Evolutionary conservation across 2,329 filamentous ascomycete genomes (phyloP).

Genomic region (Ceratocystis alfenasii): DNA sequence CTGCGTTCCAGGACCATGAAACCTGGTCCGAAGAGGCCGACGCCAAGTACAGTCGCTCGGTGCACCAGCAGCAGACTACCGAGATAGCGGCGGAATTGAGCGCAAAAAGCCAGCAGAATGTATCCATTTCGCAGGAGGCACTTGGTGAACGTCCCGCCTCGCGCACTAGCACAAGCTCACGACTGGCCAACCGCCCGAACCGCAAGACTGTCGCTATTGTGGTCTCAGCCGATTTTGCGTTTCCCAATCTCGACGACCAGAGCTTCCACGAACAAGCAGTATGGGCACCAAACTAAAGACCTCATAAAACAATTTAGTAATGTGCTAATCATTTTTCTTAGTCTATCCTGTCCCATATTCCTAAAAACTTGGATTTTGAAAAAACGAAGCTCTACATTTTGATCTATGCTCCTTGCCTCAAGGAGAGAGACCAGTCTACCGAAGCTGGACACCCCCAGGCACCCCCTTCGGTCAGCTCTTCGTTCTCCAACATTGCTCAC

Average conservation of each 20-base stretch:
- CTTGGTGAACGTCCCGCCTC: constrained; percentile 15
- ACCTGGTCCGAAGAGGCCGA: constrained; percentile 87
- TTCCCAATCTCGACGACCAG: constrained; percentile 47
- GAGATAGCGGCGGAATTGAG: not conserved
- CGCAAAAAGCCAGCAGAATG: constrained; percentile 1
- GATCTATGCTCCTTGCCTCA: constrained; percentile 74
- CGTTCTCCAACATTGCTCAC: constrained; percentile 74
- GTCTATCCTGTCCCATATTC: constrained; percentile 83
- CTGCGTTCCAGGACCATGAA: constrained; percentile 72
- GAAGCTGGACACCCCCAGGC: constrained; percentile 44
- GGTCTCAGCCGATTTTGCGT: constrained; percentile 62
- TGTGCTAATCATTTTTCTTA: constrained; percentile 29
- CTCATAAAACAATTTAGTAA: not conserved
- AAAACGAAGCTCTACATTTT: constrained; percentile 71
- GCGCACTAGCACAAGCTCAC: constrained; percentile 16
- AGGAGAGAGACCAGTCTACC: constrained; percentile 47
- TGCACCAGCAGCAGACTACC: not conserved
- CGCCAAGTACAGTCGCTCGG: constrained; percentile 42
- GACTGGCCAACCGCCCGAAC: constrained; percentile 15
- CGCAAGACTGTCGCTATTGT: constrained; percentile 79
- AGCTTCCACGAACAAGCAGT: constrained; percentile 68
- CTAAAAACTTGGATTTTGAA: constrained; percentile 60
- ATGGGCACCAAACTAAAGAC: constrained; percentile 31
- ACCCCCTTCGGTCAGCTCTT: constrained; percentile 56
- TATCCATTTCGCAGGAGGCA: not conserved